These are phyloP conservation scores for Saturnispora diversa DNA, from an alignment of 805 yeast species.

Conservation along the genomic window DNA sequence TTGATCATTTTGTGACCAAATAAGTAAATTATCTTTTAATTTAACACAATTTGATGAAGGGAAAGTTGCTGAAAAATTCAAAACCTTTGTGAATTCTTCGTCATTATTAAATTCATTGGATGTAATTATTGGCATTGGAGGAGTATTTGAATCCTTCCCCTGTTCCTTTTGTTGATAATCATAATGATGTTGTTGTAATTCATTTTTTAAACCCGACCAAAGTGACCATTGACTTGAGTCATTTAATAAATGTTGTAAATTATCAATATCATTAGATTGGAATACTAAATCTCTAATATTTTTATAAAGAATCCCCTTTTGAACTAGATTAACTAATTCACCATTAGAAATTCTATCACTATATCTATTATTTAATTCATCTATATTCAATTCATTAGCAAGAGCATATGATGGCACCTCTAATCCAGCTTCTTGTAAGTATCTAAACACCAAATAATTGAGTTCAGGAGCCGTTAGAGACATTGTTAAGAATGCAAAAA, in stretches of 20 bases:
- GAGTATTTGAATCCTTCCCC: too few relatives aligned
- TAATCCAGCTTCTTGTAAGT: conserved; percentile 75
- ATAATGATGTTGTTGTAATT: not conserved
- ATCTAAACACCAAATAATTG: conserved; percentile 89
- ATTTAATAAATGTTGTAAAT: not conserved
- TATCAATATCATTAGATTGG: not conserved
- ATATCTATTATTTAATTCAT: conserved; percentile 45
- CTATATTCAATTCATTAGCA: conserved; percentile 62
- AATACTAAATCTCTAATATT: conserved; percentile 52
- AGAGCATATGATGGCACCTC: conserved; percentile 75
- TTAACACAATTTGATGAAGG: not conserved
- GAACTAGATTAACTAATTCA: conserved; percentile 70
- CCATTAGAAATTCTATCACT: conserved; percentile 62
- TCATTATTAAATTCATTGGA: not conserved
- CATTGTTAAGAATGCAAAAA: conserved; percentile 40
- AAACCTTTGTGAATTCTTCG: conserved; percentile 7
- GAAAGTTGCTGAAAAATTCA: too few relatives aligned
- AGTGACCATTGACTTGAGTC: conserved; percentile 3
- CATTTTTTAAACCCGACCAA: conserved; percentile 1
- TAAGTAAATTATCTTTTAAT: not conserved
- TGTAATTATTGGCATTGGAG: not conserved
- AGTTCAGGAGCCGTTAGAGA: conserved; percentile 76
- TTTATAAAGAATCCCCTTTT: conserved; percentile 75
- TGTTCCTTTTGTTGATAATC: not conserved
- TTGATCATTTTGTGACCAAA: conserved; percentile 15